Evolutionary conservation across 371 early-diverging fungal species (phyloP), one percentile per base, ranked within the genome.

Genomic region (Lichtheimia corymbifera): DNA sequence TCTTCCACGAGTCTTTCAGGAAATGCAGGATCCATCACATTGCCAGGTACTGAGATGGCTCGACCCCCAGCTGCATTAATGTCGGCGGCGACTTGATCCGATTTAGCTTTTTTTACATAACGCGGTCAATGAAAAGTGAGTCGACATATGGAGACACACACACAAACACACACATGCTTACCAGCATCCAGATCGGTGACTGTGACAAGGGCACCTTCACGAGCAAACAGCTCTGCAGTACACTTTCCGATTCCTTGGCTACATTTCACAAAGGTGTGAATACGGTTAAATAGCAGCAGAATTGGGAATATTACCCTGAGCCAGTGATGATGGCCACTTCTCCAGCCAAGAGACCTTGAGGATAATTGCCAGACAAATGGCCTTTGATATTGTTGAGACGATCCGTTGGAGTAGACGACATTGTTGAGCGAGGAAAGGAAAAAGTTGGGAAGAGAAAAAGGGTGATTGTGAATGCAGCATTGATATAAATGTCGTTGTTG

Each of bases 261-360:
- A 68, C 22, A 35, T 35, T 0, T 9, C 11, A 11, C 35, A 15
- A 43, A 35, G 30, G 13, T 3, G 6, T 22, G 41, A 55, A 53
- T 30, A 4, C 24, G 18, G 43, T 25, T n/a, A 15, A 50, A 4
- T 5, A 27, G 15, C 14, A 15, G 15, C 14, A 49, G 14, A 24
- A 22, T 24, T 2, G 41, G 25, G 13, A n/a, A 54, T 41, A 71
- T 61, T 80, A 88, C 91, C 88, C 90, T 61, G 90, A 87, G 53
- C 92, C 92, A 53, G 92, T 92, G 67, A 92, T 84, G 44, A 92
- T 79, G 58, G 91, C 92, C 15, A 92, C 92, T 74, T 92, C 88
- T 52, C 86, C 22, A 55, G 76, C 79, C 55, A 92, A 75, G 56
- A 90, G 73, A 50, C 88, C 89, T 64, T 83, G 71, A 49, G 85